A percentile compares a stretch with the other conserved stretches of the same genome.
Conservation (phyloP, 192 early-diverging fungal genomes). For the Gamsiella multidivaricata region DNA sequence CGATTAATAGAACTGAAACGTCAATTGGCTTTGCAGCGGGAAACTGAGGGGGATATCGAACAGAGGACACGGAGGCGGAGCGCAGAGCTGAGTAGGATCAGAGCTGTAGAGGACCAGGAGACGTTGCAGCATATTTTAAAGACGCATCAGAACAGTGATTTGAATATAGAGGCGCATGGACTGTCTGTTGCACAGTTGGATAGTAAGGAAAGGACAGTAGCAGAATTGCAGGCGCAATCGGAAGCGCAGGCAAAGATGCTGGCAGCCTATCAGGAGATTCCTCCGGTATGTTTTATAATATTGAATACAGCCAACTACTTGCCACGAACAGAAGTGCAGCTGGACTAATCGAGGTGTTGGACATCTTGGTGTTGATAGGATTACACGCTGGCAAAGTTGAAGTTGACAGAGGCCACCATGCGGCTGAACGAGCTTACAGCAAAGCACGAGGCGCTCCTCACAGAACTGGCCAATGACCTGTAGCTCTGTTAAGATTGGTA, state of each 20-base stretch:
- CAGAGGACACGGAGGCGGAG: conserved; percentile 27
- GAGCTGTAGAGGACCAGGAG: neutral
- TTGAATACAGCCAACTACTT: neutral
- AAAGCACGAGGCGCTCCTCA: conserved; percentile 27
- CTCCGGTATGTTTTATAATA: conserved; percentile 22
- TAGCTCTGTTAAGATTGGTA: neutral
- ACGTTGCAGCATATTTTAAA: neutral
- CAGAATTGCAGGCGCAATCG: conserved; percentile 5
- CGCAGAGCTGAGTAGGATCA: conserved; percentile 22
- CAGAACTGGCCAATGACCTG: conserved; percentile 26
- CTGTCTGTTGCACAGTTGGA: conserved; percentile 31
- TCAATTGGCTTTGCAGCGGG: neutral
- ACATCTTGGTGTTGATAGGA: conserved; percentile 19
- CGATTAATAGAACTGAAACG: conserved; percentile 11
- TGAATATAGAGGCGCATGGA: conserved; percentile 20
- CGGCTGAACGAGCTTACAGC: conserved; percentile 16
- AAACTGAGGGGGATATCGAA: conserved; percentile 33
- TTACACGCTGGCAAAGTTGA: conserved; percentile 30
- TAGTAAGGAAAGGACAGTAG: neutral
- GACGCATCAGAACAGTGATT: conserved; percentile 7
- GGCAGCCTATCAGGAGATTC: conserved; percentile 33
- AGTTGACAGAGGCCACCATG: conserved; percentile 19
- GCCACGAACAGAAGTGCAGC: neutral
- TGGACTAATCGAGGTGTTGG: too few relatives aligned
- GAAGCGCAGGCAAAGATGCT: conserved; percentile 8